Conservation (phyloP, 2,329 filamentous ascomycete genomes). For the Alternaria viburni region DNA sequence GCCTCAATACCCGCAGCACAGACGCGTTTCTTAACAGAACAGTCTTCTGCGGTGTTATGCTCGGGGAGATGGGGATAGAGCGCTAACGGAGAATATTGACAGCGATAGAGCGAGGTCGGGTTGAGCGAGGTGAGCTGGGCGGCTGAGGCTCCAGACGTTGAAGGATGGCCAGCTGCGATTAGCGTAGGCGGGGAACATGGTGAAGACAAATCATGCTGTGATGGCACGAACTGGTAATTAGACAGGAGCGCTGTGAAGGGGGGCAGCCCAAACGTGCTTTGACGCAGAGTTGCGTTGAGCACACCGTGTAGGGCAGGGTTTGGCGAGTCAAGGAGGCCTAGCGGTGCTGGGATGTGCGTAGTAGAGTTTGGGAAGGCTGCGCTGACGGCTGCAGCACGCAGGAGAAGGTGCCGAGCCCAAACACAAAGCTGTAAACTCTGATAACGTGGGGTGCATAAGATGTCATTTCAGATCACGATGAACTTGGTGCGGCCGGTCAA, state of each 20-base stretch:
- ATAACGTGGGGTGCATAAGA: conserved; percentile 35
- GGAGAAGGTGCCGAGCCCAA: conserved; percentile 36
- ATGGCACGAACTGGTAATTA: not conserved
- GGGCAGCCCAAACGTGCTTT: conserved; percentile 40
- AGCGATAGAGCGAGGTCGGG: conserved; percentile 8
- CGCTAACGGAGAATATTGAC: conserved; percentile 13
- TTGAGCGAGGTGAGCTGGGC: conserved; percentile 13
- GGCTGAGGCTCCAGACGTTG: conserved; percentile 8
- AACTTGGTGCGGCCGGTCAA: conserved; percentile 24
- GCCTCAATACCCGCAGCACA: conserved; percentile 1
- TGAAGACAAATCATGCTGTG: conserved; percentile 18
- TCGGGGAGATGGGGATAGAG: conserved; percentile 8
- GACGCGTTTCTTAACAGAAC: conserved; percentile 10
- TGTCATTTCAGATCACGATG: conserved; percentile 26
- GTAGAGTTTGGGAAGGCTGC: conserved; percentile 11
- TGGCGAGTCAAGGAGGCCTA: conserved; percentile 30
- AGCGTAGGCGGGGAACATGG: conserved; percentile 8
- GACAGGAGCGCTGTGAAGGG: conserved; percentile 9
- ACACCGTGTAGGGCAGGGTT: conserved; percentile 33
- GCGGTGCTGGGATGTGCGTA: conserved; percentile 21
- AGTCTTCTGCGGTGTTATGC: conserved; percentile 15
- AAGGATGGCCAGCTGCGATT: conserved; percentile 8
- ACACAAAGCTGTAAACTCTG: conserved; percentile 25
- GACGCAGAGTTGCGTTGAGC: conserved; percentile 35
- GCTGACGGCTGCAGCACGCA: conserved; percentile 33